These are phyloP conservation scores for Melastoma malabathricum DNA, from an alignment of 345 rosid species.

Conservation along the genomic window DNA sequence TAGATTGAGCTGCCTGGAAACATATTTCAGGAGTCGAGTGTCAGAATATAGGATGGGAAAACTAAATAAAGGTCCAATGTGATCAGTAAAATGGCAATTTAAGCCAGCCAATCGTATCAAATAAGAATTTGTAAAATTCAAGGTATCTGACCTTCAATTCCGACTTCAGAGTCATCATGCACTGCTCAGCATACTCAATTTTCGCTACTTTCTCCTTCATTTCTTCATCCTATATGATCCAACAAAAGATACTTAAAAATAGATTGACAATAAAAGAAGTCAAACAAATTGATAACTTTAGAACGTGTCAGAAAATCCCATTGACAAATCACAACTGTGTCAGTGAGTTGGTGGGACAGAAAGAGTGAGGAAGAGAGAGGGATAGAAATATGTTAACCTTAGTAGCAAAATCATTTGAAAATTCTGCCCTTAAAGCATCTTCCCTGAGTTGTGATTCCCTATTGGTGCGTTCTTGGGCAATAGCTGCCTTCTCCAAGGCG, in stretches of 20 bases:
- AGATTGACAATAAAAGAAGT: background rate
- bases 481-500: conserved; percentile 88
- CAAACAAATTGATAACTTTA: background rate
- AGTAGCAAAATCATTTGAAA: conserved; percentile 35
- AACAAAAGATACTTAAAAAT: background rate
- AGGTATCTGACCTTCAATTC: conserved; percentile 64
- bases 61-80: too few relatives aligned
- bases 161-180: conserved; percentile 58
- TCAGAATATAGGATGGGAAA: too few relatives aligned
- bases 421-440: conserved; percentile 76
- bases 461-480: conserved; percentile 60
- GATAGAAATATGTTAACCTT: conserved; percentile 35
- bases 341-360: background rate
- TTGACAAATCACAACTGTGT: background rate
- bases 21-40: too few relatives aligned
- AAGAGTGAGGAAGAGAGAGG: conserved; percentile 5
- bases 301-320: too few relatives aligned
- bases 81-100: too few relatives aligned
- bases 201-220: conserved; percentile 49
- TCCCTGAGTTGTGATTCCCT: conserved; percentile 80
- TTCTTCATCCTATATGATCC: conserved; percentile 65
- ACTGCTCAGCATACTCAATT: conserved; percentile 72
- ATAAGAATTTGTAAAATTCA: background rate
- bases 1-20: conserved; percentile 75
- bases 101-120: too few relatives aligned